phyloP scores from a whole-genome alignment of 1,284 basidiomycete species.

The Sporisorium iseilematis-ciliati region DNA sequence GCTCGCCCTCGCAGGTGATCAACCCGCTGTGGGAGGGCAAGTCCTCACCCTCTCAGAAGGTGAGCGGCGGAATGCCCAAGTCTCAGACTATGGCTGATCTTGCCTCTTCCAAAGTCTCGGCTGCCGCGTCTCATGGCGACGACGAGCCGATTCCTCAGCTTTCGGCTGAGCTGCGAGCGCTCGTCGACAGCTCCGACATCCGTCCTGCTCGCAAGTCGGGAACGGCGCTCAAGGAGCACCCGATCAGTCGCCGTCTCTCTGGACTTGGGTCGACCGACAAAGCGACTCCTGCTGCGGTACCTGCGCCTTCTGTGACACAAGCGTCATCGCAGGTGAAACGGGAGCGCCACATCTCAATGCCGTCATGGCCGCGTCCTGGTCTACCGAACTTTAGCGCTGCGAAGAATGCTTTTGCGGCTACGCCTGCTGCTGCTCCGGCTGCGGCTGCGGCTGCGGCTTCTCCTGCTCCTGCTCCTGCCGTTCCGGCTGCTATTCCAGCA shows the following conservation, averaged over 20 bases:
- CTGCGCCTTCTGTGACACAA: constrained; percentile 10
- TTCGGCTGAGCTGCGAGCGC: constrained; percentile 54
- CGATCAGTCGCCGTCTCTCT: constrained; percentile 45
- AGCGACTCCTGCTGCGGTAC: constrained; percentile 1
- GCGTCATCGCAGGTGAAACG: constrained; percentile 19
- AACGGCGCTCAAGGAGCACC: constrained; percentile 53
- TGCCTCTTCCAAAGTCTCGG: constrained; percentile 17
- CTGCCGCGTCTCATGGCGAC: constrained; percentile 5
- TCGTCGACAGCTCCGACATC: constrained; percentile 48
- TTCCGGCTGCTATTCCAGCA: background rate
- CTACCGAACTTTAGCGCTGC: constrained; percentile 12
- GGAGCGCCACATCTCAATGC: constrained; percentile 41
- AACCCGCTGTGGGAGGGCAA: constrained; percentile 39
- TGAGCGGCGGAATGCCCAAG: constrained; percentile 17
- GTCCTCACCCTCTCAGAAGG: constrained; percentile 11
- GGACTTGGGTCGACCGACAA: constrained; percentile 21
- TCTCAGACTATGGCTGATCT: constrained; percentile 44
- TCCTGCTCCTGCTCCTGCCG: background rate
- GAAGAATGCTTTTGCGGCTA: background rate
- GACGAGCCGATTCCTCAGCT: constrained; percentile 49
- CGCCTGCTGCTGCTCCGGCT: background rate
- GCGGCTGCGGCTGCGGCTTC: no score
- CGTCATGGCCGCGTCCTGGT: constrained; percentile 47
- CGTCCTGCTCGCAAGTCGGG: constrained; percentile 48
- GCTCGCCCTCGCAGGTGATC: constrained; percentile 43